Base-by-base conservation (phyloP, 306 rosid species). In the Lablab purpureus region DNA sequence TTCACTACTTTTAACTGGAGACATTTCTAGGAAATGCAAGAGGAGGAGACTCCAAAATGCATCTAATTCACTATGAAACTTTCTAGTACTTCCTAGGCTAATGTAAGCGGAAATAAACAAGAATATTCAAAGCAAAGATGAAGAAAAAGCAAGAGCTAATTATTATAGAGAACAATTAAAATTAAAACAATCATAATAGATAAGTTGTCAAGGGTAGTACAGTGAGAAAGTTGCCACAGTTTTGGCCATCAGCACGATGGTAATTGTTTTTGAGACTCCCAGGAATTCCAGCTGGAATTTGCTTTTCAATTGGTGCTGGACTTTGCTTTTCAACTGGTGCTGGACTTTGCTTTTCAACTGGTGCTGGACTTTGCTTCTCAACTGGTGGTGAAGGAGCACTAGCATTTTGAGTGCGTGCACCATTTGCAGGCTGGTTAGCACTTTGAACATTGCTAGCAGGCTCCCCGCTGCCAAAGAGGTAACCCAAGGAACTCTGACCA, bases 221-320 rank as follows among this genome's bases (percentile, higher is more conserved):
- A 87, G 98, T 93, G 78, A 93, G 80, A 80, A 93, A 93, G 83
- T 93, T 93, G 81, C 98, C 97, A 56, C 97, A 91, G 86, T 93
- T 93, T 80, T 93, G 98, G 22, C 98, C 98, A 28, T 93, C 98
- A 9, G 90, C 89, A 12, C 98, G 85, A 25, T 83, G 77, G 84
- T 91, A 91, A 67, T 93, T 91, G 90, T 93, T 93, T 9, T 92
- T 90, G 71, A 75, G 90, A 81, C 67, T 85, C 45, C 92, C 90
- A 0, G 77, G 97, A 85, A 91, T 80, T 67, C 98, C 98, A 56
- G 98, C 98, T 1, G 98, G 87, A 78, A 63, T 81, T 14, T 79
- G 65, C 79, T 86, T 84, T 47, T 88, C 86, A 30, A 84, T 27
- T 12, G 87, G 85, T 77, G 59, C 68, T 1, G 98, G 87, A 76